Evolutionary conservation across 768 basidiomycete genomes (phyloP).

Genomic region (Cytidiella melzeri): DNA sequence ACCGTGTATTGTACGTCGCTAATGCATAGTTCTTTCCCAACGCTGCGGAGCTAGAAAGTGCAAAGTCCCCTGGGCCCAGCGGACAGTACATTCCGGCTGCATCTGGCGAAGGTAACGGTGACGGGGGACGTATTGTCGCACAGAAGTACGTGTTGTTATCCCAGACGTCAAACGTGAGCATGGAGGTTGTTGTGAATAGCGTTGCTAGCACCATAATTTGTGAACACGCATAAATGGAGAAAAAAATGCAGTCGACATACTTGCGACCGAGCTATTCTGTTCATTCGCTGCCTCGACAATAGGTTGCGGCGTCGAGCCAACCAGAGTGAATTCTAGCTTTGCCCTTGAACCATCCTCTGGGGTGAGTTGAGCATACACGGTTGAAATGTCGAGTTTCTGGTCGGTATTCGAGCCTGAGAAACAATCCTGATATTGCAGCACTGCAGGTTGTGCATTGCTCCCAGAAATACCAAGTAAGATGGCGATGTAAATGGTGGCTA

Average conservation of each 20-base stretch:
- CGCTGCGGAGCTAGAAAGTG: constrained; percentile 69
- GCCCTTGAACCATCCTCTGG: constrained; percentile 34
- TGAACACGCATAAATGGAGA: too few species aligned
- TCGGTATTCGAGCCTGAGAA: constrained; percentile 42
- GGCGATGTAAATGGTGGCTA: constrained; percentile 15
- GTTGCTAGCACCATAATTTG: too few species aligned
- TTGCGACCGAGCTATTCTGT: constrained; percentile 58
- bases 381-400: constrained; percentile 58
- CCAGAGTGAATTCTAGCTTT: constrained; percentile 64
- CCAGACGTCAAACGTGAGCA: constrained; percentile 73
- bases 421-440: constrained; percentile 63
- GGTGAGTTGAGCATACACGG: constrained; percentile 68
- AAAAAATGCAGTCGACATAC: too few species aligned
- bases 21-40: constrained; percentile 62
- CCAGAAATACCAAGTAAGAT: constrained; percentile 10
- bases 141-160: constrained; percentile 74
- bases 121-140: constrained; percentile 68
- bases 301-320: constrained; percentile 55
- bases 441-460: constrained; percentile 45
- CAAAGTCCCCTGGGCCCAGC: constrained; percentile 71
- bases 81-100: constrained; percentile 58
- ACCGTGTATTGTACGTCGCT: constrained; percentile 76
- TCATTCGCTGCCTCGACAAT: constrained; percentile 55
- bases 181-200: constrained; percentile 75
- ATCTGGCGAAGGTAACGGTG: constrained; percentile 49